phyloP scores from a whole-genome alignment of 1,284 basidiomycete genomes.

The Rhodotorula mucilaginosa region DNA sequence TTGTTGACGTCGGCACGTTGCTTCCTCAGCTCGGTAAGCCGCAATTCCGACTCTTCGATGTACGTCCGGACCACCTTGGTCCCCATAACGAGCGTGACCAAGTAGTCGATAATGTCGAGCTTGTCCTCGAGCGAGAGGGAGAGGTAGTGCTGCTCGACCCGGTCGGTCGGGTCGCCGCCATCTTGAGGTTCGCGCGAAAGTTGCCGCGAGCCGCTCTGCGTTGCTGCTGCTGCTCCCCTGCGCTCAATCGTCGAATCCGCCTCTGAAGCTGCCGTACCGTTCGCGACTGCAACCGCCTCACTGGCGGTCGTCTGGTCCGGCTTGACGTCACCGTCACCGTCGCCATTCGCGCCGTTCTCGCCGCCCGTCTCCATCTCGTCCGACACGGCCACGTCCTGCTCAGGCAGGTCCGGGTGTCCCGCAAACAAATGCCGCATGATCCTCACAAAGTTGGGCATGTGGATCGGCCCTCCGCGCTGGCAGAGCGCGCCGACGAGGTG shows the following conservation, averaged over 20 bases:
- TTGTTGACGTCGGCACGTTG: conserved; percentile 93
- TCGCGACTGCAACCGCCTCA: not conserved
- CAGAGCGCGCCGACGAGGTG: conserved; percentile 41
- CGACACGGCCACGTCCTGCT: not conserved
- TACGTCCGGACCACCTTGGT: conserved; percentile 81
- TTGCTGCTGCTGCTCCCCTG: not conserved
- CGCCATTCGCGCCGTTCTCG: not conserved
- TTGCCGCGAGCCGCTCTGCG: not conserved
- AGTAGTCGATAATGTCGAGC: conserved; percentile 77
- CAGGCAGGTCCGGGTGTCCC: conserved; percentile 12
- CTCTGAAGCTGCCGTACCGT: not conserved
- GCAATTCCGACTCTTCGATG: conserved; percentile 85
- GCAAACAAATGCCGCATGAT: conserved; percentile 39
- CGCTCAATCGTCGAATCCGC: not conserved
- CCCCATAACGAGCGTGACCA: conserved; percentile 84
- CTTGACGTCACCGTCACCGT: not conserved
- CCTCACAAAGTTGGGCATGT: conserved; percentile 18
- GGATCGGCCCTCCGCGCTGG: conserved; percentile 36
- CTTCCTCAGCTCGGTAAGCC: conserved; percentile 86
- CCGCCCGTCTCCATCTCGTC: not conserved
- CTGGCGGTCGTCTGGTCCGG: not conserved
- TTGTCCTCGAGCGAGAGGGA: conserved; percentile 72
- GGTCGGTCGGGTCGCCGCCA: conserved; percentile 50
- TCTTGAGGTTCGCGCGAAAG: not conserved
- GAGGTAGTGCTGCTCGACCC: conserved; percentile 64